Evolutionary conservation across 192 early-diverging fungal species (phyloP), one percentile per base, ranked within the genome.

Genomic region (Coemansia asiatica): DNA sequence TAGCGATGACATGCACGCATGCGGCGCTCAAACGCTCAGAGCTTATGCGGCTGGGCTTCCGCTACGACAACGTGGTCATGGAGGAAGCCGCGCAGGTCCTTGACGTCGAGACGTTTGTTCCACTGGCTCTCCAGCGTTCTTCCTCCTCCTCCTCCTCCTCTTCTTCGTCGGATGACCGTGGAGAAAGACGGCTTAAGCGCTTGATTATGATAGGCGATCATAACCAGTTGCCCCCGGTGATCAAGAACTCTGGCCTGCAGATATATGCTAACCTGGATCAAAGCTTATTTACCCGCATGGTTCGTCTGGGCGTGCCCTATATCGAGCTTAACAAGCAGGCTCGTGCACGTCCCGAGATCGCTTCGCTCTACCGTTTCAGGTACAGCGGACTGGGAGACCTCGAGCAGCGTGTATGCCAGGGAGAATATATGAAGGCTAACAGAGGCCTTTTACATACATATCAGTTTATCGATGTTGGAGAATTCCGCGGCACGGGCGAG

Each of bases 1-100:
- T 98, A 59, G 96, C 95, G 23, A 92, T 99, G 91, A 99, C 98
- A 0, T 96, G 94, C 76, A 98, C 95, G 0, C 93, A 98, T 68
- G 95, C 95, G 13, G 93, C 96, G 6, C 84, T 99, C 40, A 94
- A 94, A 67, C 84, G 92, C 29, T 81, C 86, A 2, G 96, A 98
- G 72, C 78, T 99, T 8, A 83, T 90, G n/a, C 73, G 81, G 15
- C 83, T 98, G 35, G 92, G 95, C 13, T 95, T 99, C 88, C 90
- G 94, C 60, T 97, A 94, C 74, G 93, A 98, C 67, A 94, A 86
- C 51, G 89, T 99, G 18, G 84, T 99, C 26, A 95, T 99, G 90
- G 98, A 99, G 81, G 98, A 99, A 72, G 90, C 94, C 1, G 96
- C 92, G 13, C 95, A 98, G 71, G 88, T 97, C 22, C 72, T 98